phyloP scores from a whole-genome alignment of 352 stramenopile genomes.

The Globisporangium alternatum region DNA sequence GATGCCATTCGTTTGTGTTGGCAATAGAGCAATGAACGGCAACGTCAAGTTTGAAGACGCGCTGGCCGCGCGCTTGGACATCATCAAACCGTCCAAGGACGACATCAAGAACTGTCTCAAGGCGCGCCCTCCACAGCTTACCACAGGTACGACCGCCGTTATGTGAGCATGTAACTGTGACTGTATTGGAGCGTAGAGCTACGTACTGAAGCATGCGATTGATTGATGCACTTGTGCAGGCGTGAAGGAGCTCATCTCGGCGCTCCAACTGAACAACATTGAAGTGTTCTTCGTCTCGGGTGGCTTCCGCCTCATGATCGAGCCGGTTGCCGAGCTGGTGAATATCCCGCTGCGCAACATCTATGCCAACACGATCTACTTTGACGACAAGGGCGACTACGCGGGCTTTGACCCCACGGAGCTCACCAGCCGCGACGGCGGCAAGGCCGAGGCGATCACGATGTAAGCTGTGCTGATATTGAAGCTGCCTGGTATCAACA shows the following conservation, averaged over 20 bases:
- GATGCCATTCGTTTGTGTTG: slow-evolving; percentile 6
- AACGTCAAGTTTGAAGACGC: slow-evolving; percentile 98
- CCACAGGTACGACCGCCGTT: slow-evolving; percentile 10
- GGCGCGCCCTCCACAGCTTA: slow-evolving; percentile 90
- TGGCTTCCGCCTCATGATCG: slow-evolving; percentile 98
- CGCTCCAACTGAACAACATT: slow-evolving; percentile 88
- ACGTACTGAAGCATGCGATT: not conserved
- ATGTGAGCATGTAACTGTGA: not conserved
- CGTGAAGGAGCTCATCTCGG: slow-evolving; percentile 87
- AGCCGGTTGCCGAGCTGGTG: slow-evolving; percentile 91
- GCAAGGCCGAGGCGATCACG: slow-evolving; percentile 79
- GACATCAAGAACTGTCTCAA: slow-evolving; percentile 90
- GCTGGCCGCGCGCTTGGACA: slow-evolving; percentile 91
- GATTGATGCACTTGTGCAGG: slow-evolving; percentile 28
- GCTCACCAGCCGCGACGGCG: slow-evolving; percentile 88
- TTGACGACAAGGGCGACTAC: slow-evolving; percentile 89
- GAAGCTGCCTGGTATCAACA: not conserved
- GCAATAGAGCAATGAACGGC: slow-evolving; percentile 95
- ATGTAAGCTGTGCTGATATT: slow-evolving; percentile 33
- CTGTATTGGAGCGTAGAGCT: not conserved
- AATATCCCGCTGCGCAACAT: slow-evolving; percentile 89
- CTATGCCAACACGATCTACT: slow-evolving; percentile 98
- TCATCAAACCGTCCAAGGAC: slow-evolving; percentile 92
- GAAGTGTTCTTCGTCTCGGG: slow-evolving; percentile 98
- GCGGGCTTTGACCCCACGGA: slow-evolving; percentile 93